Evolutionary conservation across 257 asterid genomes (phyloP), one percentile per base, ranked within the genome.

Genomic region (Avicennia marina): DNA sequence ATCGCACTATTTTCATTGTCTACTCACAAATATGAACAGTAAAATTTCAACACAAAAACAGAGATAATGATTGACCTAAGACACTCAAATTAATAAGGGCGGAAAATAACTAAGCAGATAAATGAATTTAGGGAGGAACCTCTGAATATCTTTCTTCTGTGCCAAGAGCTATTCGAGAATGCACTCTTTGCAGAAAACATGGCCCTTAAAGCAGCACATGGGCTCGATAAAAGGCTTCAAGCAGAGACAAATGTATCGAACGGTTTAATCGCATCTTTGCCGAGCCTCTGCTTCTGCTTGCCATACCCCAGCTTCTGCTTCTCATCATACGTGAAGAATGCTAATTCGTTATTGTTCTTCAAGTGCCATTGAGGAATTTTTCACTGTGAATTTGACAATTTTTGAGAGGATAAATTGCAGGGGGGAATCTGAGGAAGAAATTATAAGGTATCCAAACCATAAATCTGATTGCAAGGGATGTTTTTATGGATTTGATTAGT

Each of bases 361-460:
- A 97, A 91, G 78, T 91, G 98, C 69, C 98, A 76, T 75, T 91
- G 97, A 65, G 98, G 97, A 97, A 91, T 91, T 21, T 58, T 72
- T 50, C 18, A n/a, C n/a, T n/a, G n/a, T n/a, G n/a, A n/a, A n/a
- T n/a, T n/a, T n/a, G n/a, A n/a, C n/a, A n/a, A n/a, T n/a, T n/a
- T 3, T 11, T 16, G 51, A 15, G 44, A n/a, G n/a, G 51, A 13
- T 18, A 8, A 43, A 43, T 60, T 51, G 19, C 39, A 7, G 55
- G 25, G 43, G 13, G 68, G 63, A 26, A 5, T 67, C 44, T 32
- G 48, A 45, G 53, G 53, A 26, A 51, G 43, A 31, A n/a, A 6
- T 10, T 11, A 6, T 2, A 7, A 10, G 11, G 38, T 29, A 1
- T 17, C 33, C 20, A 33, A 46, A 60, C 65, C 56, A 46, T 46